Evolutionary conservation across 2,329 filamentous ascomycete species (phyloP), one percentile per base, ranked within the genome.

Genomic region (Pseudogymnoascus sp.): DNA sequence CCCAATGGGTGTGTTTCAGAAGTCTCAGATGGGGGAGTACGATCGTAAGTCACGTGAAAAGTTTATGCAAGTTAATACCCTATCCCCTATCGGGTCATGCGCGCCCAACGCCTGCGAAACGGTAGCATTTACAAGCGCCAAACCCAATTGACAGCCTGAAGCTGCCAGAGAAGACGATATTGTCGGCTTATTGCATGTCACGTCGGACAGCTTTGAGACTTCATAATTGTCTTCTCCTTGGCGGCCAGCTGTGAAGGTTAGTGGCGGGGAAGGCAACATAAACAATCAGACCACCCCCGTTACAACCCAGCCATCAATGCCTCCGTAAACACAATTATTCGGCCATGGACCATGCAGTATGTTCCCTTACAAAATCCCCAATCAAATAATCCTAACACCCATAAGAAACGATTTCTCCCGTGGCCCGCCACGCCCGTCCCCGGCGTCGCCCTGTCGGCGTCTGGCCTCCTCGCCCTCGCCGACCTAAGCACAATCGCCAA

Each of bases 391-490:
- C 10, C 45, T 52, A 33, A 52, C 15, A 52, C n/a, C 8, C 10
- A 0, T 18, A n/a, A 59, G 57, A 39, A 48, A 59, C 7, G 57
- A 10, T 59, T 59, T 15, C 58, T 60, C 19, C 15, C 30, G 2
- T 80, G 78, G 77, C 69, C 72, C 0, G 71, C 72, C 13, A 74
- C 71, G 0, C 79, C 78, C 1, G 75, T 81, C 13, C 76, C 77
- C 1, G 65, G 67, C 21, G 68, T 81, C 57, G 69, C 73, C 2
- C 71, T 81, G 64, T 78, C 77, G 0, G 76, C 80, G 1, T 76
- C 77, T 7, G 82, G 81, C 6, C 75, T 85, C 7, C 71, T 85
- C 19, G 80, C 79, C 6, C 77, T 86, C 13, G 82, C 82, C 3
- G 81, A 85, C 62, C 75, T 85, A 37, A 74, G 75, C 34, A 82